These are phyloP conservation scores for Lactarius indigo DNA, from an alignment of 768 basidiomycete genomes.

Conservation along the genomic window DNA sequence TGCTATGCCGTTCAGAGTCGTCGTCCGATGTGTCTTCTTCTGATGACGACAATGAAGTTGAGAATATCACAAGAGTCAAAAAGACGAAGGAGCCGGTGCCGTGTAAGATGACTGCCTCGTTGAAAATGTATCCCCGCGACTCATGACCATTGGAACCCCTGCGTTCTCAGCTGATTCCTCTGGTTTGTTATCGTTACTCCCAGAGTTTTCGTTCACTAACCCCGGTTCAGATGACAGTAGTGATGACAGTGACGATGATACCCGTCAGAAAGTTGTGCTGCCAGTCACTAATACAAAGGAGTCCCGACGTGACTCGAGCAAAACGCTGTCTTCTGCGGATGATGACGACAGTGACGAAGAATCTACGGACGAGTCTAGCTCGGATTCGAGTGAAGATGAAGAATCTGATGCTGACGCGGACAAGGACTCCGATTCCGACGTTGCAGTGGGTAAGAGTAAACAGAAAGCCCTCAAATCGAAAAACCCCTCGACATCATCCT, in stretches of 20 bases:
- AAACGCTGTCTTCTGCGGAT: conserved; percentile 22
- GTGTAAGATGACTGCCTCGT: conserved; percentile 12
- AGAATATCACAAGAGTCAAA: background rate
- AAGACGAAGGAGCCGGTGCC: conserved; percentile 1
- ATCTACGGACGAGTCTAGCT: conserved; percentile 25
- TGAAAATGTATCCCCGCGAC: conserved; percentile 11
- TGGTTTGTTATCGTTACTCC: background rate
- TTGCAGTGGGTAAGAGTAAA: background rate
- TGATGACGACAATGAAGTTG: conserved; percentile 11
- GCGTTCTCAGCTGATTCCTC: conserved; percentile 9
- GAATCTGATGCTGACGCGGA: conserved; percentile 3
- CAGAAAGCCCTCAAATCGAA: background rate
- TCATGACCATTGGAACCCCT: background rate
- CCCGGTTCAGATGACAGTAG: conserved; percentile 4
- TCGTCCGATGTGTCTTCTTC: conserved; percentile 29
- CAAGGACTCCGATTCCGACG: background rate
- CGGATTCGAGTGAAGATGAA: conserved; percentile 19
- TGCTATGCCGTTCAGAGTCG: conserved; percentile 18
- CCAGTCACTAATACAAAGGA: background rate
- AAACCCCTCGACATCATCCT: conserved; percentile 9
- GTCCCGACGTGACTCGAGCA: conserved; percentile 20
- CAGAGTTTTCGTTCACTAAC: background rate
- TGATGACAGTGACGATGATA: background rate
- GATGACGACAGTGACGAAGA: conserved; percentile 16
- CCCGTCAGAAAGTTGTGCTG: background rate